phyloP scores from a whole-genome alignment of 495 filamentous ascomycete species.

The Penicillium turbatum region DNA sequence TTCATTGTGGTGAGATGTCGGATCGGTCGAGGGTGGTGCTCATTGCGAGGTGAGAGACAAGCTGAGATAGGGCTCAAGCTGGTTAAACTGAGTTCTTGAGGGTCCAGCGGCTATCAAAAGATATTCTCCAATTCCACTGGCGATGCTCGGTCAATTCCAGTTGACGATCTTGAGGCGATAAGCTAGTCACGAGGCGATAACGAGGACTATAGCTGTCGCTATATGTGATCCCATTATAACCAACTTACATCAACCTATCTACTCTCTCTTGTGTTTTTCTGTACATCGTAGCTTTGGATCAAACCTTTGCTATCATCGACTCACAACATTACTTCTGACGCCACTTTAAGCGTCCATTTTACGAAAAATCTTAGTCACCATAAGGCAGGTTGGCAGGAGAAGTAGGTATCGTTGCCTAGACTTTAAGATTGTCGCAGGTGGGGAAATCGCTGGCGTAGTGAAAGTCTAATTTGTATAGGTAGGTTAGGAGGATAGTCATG shows the following conservation, averaged over 20 bases:
- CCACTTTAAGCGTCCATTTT: no score
- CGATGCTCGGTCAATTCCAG: not conserved
- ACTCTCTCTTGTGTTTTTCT: not conserved
- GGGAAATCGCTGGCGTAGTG: no score
- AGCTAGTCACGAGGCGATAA: slow-evolving; percentile 12
- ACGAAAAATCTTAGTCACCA: no score
- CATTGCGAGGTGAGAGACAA: not conserved
- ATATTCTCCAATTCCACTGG: not conserved
- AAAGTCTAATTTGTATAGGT: no score
- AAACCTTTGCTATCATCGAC: no score
- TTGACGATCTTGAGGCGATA: slow-evolving; percentile 3
- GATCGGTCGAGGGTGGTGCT: slow-evolving; percentile 6
- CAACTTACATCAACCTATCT: not conserved
- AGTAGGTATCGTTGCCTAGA: no score
- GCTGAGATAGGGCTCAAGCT: not conserved
- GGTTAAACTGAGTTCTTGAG: not conserved
- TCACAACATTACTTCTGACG: no score
- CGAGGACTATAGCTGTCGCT: not conserved
- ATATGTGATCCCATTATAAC: not conserved
- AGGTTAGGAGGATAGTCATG: no score
- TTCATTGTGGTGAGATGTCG: slow-evolving; percentile 57
- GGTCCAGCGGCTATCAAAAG: not conserved
- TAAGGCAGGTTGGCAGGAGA: no score
- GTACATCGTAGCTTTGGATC: no score
- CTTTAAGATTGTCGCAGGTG: no score